Base-by-base conservation (phyloP, 2,329 filamentous ascomycete species). In the Botrytis paeoniae region DNA sequence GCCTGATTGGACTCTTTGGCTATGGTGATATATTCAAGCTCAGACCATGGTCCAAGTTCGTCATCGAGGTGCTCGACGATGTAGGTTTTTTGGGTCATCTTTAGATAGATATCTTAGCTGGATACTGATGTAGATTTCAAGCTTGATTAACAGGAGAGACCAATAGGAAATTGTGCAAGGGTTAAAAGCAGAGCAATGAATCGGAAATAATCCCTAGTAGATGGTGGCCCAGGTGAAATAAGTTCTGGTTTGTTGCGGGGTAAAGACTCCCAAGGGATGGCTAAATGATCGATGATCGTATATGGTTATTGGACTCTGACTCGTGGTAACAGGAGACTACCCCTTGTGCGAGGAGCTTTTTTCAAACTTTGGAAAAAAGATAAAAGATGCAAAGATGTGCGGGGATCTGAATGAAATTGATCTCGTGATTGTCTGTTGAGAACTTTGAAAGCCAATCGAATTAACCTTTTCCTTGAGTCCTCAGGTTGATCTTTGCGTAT, bases 51-150 rank as follows among this genome's bases (percentile, higher is more conserved):
- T 48, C 97, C 96, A 43, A 99, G 88, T 83, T 99, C 96, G 59
- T 93, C 91, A 84, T 99, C 96, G 76, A 99, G 90, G 83, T 99
- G 95, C 85, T 98, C 95, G 78, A 98, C 95, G 79, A 98, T 93
- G 84, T 96, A 98, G 61, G 90, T 95, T 83, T 94, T 93, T 76
- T 82, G 81, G 32, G 83, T 78, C 84, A 86, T 86, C 73, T 74
- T 74, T 69, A 65, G 70, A 66, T n/a, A 69, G 54, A 43, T 73
- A 37, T 69, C 65, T 70, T 57, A 60, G 18, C 35, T 32, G 32
- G 9, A 45, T 60, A 45, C 57, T 48, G 51, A 59, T 70, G 14
- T 43, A 62, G 41, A 59, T 63, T 72, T 69, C 20, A 16, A 41
- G 51, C 25, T 32, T 45, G 45, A 54, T 72, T 41, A 61, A 45